Percentiles rank a stretch among this genome's conserved stretches.
These are phyloP conservation scores for Talaromyces nanjingensis DNA, from an alignment of 495 filamentous ascomycete genomes.

Conservation along the genomic window DNA sequence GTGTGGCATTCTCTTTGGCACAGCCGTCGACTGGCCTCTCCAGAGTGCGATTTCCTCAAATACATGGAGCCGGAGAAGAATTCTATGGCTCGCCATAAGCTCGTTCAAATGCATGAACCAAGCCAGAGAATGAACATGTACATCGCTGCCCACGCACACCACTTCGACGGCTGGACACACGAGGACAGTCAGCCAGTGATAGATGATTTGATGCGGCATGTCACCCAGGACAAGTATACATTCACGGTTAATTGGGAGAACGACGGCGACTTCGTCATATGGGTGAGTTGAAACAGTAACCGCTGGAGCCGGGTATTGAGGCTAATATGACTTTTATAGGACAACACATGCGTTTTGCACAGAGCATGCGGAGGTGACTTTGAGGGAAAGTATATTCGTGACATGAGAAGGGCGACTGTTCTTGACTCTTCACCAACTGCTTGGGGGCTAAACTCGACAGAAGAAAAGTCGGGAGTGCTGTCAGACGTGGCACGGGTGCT, in stretches of 20 bases:
- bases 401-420: slow-evolving; percentile 50
- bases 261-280: slow-evolving; percentile 46
- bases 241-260: slow-evolving; percentile 42
- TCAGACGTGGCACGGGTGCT: background rate
- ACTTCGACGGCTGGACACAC: slow-evolving; percentile 41
- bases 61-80: slow-evolving; percentile 34
- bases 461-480: background rate
- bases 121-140: slow-evolving; percentile 50
- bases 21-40: slow-evolving; percentile 45
- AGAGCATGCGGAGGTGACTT: slow-evolving; percentile 43
- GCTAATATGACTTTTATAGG: background rate
- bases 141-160: slow-evolving; percentile 47
- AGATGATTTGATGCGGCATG: slow-evolving; percentile 36
- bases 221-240: slow-evolving; percentile 42
- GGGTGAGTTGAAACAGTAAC: slow-evolving; percentile 25
- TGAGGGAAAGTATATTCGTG: slow-evolving; percentile 41
- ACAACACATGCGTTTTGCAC: slow-evolving; percentile 52
- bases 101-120: slow-evolving; percentile 14
- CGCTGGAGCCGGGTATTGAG: background rate
- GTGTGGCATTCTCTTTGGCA: slow-evolving; percentile 48
- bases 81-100: background rate
- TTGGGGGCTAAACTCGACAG: slow-evolving; percentile 35
- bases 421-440: slow-evolving; percentile 35
- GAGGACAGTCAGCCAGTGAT: slow-evolving; percentile 32
- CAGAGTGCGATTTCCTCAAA: slow-evolving; percentile 33